Evolutionary conservation across 805 yeast genomes (phyloP).

Genomic region (Danielozyma ontarioensis): DNA sequence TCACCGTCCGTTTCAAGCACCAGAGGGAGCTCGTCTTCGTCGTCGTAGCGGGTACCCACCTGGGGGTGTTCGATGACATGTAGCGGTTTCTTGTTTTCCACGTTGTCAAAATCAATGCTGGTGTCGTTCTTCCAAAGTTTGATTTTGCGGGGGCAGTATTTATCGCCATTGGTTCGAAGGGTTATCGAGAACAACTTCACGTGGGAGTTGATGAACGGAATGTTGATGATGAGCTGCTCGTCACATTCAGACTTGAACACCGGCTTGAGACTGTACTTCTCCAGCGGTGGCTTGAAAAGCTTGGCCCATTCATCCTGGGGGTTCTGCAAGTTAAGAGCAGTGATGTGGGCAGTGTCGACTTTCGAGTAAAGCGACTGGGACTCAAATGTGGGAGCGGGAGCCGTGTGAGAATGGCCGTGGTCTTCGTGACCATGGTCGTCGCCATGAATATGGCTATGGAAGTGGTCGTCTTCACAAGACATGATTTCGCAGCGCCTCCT

Average conservation of each 20-base stretch:
- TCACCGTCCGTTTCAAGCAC: slow-evolving; percentile 31
- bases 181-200: slow-evolving; percentile 73
- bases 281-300: slow-evolving; percentile 50
- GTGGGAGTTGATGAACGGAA: slow-evolving; percentile 70
- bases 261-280: slow-evolving; percentile 44
- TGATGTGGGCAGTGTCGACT: slow-evolving; percentile 56
- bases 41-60: slow-evolving; percentile 44
- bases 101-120: slow-evolving; percentile 68
- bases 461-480: slow-evolving; percentile 27
- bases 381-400: slow-evolving; percentile 67
- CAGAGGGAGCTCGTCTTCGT: slow-evolving; percentile 26
- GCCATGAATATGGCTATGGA: slow-evolving; percentile 19
- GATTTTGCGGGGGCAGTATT: slow-evolving; percentile 63
- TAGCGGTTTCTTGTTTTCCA: slow-evolving; percentile 43
- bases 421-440: slow-evolving; percentile 29
- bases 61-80: slow-evolving; percentile 60
- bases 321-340: slow-evolving; percentile 59
- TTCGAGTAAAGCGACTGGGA: slow-evolving; percentile 62
- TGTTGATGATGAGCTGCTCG: slow-evolving; percentile 66
- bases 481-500: too few relatives aligned
- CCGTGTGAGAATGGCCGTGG: slow-evolving; percentile 31
- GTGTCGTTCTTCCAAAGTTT: slow-evolving; percentile 68
- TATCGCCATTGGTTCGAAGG: slow-evolving; percentile 57
- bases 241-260: slow-evolving; percentile 70
- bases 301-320: slow-evolving; percentile 42